Evolutionary conservation across 148 eudicot species (phyloP), one percentile per base, ranked within the genome.

Genomic region (Pouteria glomerata): DNA sequence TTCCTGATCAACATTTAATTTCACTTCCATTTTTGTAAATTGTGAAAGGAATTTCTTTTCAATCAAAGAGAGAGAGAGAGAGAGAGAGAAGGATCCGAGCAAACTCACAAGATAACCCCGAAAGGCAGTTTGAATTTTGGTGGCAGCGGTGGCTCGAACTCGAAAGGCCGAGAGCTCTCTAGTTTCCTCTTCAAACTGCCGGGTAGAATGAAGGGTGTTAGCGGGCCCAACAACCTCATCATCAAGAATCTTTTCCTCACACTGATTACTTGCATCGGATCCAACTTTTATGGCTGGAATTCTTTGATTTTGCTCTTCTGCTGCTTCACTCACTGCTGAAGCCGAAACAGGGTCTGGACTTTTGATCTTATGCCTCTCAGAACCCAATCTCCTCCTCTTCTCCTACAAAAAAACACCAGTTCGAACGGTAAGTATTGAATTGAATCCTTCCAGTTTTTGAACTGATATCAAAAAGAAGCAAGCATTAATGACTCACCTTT

Each of bases 111-210:
- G 88, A 82, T 78, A 82, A 57, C 86, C 84, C 14, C 97, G 82
- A 69, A 84, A 92, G 29, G 82, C 85, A 35, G 92, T 81, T 78
- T 92, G 97, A 76, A 92, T 89, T 80, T 73, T 87, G 50, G 61
- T 87, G 47, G 88, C 90, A 45, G 96, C 89, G 34, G 69, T 31
- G 33, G 75, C 70, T n/a, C 76, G 82, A 74, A 79, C 63, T 58
- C 74, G 66, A 34, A 64, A 59, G 8, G 77, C 74, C 16, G 83
- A 78, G 44, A 63, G 24, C 67, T 57, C 74, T 72, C 58, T 23
- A n/a, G 15, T 42, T 34, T 64, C 77, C n/a, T 21, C 66, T 10
- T 8, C 30, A 7, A n/a, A 53, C 45, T 47, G n/a, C n/a, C n/a
- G n/a, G n/a, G n/a, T n/a, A n/a, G n/a, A n/a, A n/a, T n/a, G n/a